Evolutionary conservation across 768 basidiomycete genomes (phyloP), one percentile per base, ranked within the genome.

Genomic region (Cystofilobasidium macerans): DNA sequence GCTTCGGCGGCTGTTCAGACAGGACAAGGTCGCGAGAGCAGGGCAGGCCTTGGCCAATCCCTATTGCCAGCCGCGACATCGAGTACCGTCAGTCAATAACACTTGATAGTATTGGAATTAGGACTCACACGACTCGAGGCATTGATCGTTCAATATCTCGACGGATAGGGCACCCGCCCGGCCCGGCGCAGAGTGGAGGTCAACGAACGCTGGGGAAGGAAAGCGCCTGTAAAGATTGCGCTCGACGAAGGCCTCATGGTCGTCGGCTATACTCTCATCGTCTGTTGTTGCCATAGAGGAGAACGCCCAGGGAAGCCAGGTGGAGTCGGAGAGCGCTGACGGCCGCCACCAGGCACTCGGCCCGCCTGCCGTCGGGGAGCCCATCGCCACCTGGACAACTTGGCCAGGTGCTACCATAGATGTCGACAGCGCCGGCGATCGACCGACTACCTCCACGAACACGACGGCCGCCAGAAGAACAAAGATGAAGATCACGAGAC

Each of bases 1-100:
- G 28, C 28, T 28, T 54, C 4, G 51, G 51, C 51, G 48, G 48
- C 24, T 30, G 2, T 7, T 28, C 26, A 7, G 51, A 30, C 30
- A 22, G 42, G 64, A 59, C 33, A 35, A 58, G 32, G 16, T 32
- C 38, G 30, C 8, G 45, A 42, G 56, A 12, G 47, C 64, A 59
- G 1, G 64, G 64, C 8, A 59, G 2, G n/a, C 64, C 64, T 47
- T 65, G 56, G 4, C 32, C 64, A 35, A 65, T 45, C 64, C 64
- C 64, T 65, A 32, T 2, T 16, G 14, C 4, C 6, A 54, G 11
- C 13, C 45, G 20, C 7, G 6, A 48, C 24, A 18, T n/a, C n/a
- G n/a, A n/a, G n/a, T n/a, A n/a, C n/a, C n/a, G n/a, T n/a, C n/a
- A n/a, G n/a, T n/a, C n/a, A n/a, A n/a, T n/a, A n/a, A n/a, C n/a